These are phyloP conservation scores for Dendrocalamus latiflorus DNA, from an alignment of 202 grass and related monocot genomes.

Conservation along the genomic window DNA sequence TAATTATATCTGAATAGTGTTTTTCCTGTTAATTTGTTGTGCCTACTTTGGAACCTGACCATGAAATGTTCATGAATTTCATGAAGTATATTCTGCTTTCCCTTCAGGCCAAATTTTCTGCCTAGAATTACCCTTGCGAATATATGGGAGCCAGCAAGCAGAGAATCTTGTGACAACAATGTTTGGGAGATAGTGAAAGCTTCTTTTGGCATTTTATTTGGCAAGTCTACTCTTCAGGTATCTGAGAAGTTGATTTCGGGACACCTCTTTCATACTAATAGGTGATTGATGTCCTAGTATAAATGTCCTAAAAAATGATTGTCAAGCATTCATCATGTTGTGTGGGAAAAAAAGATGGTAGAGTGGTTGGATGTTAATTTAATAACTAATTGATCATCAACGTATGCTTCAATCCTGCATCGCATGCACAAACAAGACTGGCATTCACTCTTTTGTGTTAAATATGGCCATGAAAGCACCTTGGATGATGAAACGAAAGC, in stretches of 20 bases:
- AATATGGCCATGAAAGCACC: not conserved
- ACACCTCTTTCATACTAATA: constrained; percentile 1
- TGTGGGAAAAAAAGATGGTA: not conserved
- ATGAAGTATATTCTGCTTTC: not conserved
- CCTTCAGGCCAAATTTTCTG: constrained; percentile 70
- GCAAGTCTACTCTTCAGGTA: constrained; percentile 85
- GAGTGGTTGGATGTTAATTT: not conserved
- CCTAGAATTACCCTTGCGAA: constrained; percentile 90
- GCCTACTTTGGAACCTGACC: not conserved
- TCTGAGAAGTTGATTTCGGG: not conserved
- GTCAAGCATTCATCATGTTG: not conserved
- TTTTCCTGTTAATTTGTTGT: constrained; percentile 12
- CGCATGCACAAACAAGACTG: not conserved
- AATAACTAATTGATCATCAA: not conserved
- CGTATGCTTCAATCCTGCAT: not conserved
- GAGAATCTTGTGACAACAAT: constrained; percentile 69
- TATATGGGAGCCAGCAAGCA: constrained; percentile 91
- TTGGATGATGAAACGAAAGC: not conserved
- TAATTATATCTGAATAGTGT: not conserved
- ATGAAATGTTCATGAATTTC: not conserved
- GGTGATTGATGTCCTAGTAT: not conserved
- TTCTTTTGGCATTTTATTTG: constrained; percentile 68
- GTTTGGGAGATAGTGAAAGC: constrained; percentile 80
- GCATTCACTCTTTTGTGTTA: not conserved
- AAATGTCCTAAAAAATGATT: not conserved